Evolutionary conservation across 352 stramenopile species (phyloP).

Genomic region (Globisporangium cylindrosporum): DNA sequence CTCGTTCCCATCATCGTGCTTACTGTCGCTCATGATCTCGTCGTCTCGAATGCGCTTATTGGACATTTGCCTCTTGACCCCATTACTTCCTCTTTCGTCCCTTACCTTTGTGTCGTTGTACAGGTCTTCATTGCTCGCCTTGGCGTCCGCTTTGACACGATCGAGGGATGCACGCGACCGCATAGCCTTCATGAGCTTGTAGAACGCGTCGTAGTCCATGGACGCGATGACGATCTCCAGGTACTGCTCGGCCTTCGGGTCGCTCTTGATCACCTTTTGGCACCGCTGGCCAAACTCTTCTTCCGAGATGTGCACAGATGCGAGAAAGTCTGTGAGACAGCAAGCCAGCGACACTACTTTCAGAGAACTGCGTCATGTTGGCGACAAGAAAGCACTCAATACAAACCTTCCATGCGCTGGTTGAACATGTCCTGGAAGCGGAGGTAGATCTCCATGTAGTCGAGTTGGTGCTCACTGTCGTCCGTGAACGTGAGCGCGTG

Average conservation of each 20-base stretch:
- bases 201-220: slow-evolving; percentile 80
- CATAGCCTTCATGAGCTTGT: slow-evolving; percentile 72
- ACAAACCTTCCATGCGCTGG: slow-evolving; percentile 54
- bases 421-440: slow-evolving; percentile 78
- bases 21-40: slow-evolving; percentile 1
- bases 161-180: slow-evolving; percentile 47
- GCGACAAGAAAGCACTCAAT: background rate
- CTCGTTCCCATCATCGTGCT: background rate
- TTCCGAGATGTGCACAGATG: slow-evolving; percentile 43
- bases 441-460: slow-evolving; percentile 73
- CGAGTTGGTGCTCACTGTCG: slow-evolving; percentile 61
- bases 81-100: too few species aligned
- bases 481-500: slow-evolving; percentile 62
- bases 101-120: slow-evolving; percentile 9
- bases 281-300: slow-evolving; percentile 58
- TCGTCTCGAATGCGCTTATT: slow-evolving; percentile 1
- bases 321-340: slow-evolving; percentile 42
- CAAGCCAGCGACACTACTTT: too few species aligned
- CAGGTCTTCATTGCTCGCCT: slow-evolving; percentile 14
- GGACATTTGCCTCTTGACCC: background rate
- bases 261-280: slow-evolving; percentile 47
- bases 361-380: too few species aligned
- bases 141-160: slow-evolving; percentile 29
- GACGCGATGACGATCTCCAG: slow-evolving; percentile 74
- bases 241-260: slow-evolving; percentile 64